A percentile compares a stretch with the other conserved stretches of the same genome.
Conservation (phyloP, 805 yeast genomes). For the Candida maltosa region DNA sequence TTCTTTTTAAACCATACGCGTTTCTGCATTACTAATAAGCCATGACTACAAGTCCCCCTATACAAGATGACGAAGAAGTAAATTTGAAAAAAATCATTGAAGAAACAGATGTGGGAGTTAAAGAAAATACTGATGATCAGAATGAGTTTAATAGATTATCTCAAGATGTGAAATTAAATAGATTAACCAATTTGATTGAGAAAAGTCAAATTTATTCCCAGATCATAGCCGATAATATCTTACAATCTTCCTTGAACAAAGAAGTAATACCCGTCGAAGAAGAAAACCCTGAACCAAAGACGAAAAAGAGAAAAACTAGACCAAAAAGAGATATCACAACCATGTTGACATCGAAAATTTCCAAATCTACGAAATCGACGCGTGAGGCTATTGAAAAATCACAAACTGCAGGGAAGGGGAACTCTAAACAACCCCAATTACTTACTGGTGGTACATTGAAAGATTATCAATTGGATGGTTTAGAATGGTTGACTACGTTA, state of each 20-base stretch:
- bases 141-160: constrained; percentile 42
- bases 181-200: constrained; percentile 73
- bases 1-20: too few species aligned
- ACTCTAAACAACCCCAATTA: constrained; percentile 24
- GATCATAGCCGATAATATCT: constrained; percentile 76
- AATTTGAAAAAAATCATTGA: constrained; percentile 7
- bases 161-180: constrained; percentile 56
- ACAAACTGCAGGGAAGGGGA: constrained; percentile 10
- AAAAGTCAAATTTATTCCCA: constrained; percentile 85
- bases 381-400: constrained; percentile 23
- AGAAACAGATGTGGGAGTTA: neutral
- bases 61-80: constrained; percentile 1
- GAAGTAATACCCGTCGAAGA: neutral
- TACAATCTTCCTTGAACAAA: constrained; percentile 38
- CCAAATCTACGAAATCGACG: constrained; percentile 16
- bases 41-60: neutral
- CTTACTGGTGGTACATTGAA: constrained; percentile 57
- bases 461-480: constrained; percentile 84
- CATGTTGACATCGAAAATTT: constrained; percentile 15
- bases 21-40: neutral
- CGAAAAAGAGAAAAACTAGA: constrained; percentile 14
- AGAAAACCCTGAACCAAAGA: constrained; percentile 14
- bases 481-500: constrained; percentile 84
- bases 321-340: constrained; percentile 14
- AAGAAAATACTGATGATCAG: constrained; percentile 24